Evolutionary conservation across 2,329 filamentous ascomycete genomes (phyloP).

Genomic region (Tolypocladium guangdongense): DNA sequence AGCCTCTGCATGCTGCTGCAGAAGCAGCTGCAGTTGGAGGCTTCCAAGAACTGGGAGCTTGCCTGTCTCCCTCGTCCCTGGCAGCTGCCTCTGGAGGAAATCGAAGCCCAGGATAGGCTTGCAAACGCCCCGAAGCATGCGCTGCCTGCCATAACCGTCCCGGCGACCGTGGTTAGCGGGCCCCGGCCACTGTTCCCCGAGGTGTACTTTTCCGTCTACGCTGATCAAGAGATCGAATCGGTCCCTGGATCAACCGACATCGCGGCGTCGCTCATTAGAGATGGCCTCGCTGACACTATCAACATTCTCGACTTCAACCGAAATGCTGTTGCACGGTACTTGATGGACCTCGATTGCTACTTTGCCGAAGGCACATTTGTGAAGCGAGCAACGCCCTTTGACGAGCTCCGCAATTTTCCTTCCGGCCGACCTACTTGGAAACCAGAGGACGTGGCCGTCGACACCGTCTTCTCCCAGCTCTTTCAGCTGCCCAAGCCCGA

Average conservation of each 20-base stretch:
- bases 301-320: slow-evolving; percentile 91
- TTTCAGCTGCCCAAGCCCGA: slow-evolving; percentile 79
- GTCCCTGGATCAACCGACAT: slow-evolving; percentile 70
- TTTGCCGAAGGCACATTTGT: slow-evolving; percentile 85
- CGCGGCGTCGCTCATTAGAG: slow-evolving; percentile 72
- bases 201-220: slow-evolving; percentile 86
- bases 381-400: slow-evolving; percentile 85
- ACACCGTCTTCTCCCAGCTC: slow-evolving; percentile 92
- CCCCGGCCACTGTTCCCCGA: slow-evolving; percentile 77
- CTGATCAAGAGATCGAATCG: slow-evolving; percentile 75
- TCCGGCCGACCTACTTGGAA: slow-evolving; percentile 74
- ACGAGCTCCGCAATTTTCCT: slow-evolving; percentile 66
- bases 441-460: slow-evolving; percentile 93
- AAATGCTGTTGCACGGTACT: slow-evolving; percentile 70
- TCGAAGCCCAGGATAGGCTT: slow-evolving; percentile 48
- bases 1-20: slow-evolving; percentile 76
- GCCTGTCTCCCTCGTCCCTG: slow-evolving; percentile 57
- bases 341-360: slow-evolving; percentile 93
- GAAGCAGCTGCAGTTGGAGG: slow-evolving; percentile 72
- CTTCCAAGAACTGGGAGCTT: slow-evolving; percentile 64
- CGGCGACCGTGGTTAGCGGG: slow-evolving; percentile 64
- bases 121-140: slow-evolving; percentile 58
- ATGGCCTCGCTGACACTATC: slow-evolving; percentile 82
- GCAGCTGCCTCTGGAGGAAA: slow-evolving; percentile 50
- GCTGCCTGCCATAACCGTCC: slow-evolving; percentile 67